Base-by-base conservation (phyloP, 2,329 filamentous ascomycete genomes). In the Fusarium buharicum region DNA sequence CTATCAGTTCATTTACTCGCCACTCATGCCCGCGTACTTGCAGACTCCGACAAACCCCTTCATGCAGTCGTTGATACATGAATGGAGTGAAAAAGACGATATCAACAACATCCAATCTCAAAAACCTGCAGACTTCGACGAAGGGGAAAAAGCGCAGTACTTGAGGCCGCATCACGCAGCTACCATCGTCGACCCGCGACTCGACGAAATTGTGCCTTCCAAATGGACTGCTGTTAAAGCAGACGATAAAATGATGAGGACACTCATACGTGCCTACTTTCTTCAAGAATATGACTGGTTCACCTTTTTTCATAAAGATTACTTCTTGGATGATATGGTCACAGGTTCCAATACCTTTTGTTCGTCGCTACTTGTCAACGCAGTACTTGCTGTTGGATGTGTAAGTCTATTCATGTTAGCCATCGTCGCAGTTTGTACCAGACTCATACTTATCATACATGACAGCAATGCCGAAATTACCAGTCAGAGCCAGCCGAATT, bases 111-210 rank as follows among this genome's bases (percentile, higher is more conserved):
- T 57, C 6, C 24, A 36, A 2, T 11, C 22, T 1, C 40, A 24
- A 2, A 10, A 0, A 2, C 2, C 22, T 5, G 22, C 18, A 3
- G 40, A 40, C 0, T 5, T 9, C 4, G 49, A 54, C 13, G 5
- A 39, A 2, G 38, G 41, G 22, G 14, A 20, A 1, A 20, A 17
- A 12, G 45, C 45, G 4, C 46, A 51, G 10, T 62, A 62, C 13
- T 6, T 62, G n/a, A 56, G 39, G 6, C 59, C 59, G 7, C 43
- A 51, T 3, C 56, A 61, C 4, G 57, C 56, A 4, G 59, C 56
- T 5, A 9, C n/a, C 0, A 50, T 62, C 3, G 6, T 61, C 5
- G 59, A 62, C 14, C 16, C 47, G 0, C 33, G 50, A 2, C 33
- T 62, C 1, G 27, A 39, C 4, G 34, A 50, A 0, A 44, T 57